Evolutionary conservation across 2,329 filamentous ascomycete genomes (phyloP), one percentile per base, ranked within the genome.

Genomic region (Xylaria sp.): DNA sequence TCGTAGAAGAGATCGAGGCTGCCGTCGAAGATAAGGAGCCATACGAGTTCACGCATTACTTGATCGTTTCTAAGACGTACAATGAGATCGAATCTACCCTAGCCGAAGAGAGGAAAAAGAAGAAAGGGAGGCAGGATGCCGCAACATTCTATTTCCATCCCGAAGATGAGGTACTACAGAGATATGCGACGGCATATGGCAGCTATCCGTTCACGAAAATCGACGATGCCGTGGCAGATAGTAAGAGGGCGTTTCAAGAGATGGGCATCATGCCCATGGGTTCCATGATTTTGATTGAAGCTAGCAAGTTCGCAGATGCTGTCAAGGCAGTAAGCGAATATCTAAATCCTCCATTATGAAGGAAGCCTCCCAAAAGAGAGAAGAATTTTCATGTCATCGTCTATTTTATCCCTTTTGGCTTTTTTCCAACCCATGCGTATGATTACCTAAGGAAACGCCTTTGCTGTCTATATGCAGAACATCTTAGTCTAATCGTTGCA

Each of bases 211-310:
- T 94, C 80, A 92, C 91, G 56, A 95, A 92, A 79, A 89, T 93
- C 68, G 92, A 92, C 56, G 93, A 97, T 74, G 89, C 91, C 4
- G 89, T 91, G 71, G 92, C 94, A 63, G 96, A 99, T 83, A 94
- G 94, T 77, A 98, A 97, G 86, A 86, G 96, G 70, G 93, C 94
- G 0, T 99, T 99, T 82, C 94, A 97, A 81, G 96, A 99, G 75
- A 84, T 94, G 84, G 96, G 96, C 0, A 91, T 99, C 76, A 91
- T 91, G 84, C 89, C 94, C 46, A 89, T 90, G 78, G 96, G 94
- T 12, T 91, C 93, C 81, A 85, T 97, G 87, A 93, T 97, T 76
- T 81, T 98, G 79, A 92, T 98, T 74, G 94, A 98, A 81, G 92
- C 88, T 73, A 82, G 79, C 74, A 94, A 91, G 82, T 94, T 97